These are phyloP conservation scores for Lycium ferocissimum DNA, from an alignment of 257 asterid genomes.

Conservation along the genomic window DNA sequence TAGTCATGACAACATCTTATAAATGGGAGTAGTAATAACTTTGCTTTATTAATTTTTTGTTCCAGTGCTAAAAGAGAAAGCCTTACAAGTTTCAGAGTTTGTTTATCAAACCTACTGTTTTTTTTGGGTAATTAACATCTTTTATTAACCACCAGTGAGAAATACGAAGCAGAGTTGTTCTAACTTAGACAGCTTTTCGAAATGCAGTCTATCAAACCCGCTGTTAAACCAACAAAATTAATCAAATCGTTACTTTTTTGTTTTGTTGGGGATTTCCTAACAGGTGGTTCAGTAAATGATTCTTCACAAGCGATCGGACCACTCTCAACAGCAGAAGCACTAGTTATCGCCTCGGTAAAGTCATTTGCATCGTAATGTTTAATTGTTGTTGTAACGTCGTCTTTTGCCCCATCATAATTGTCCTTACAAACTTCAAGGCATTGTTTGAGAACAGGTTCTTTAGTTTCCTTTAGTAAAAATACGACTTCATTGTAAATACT, in stretches of 20 bases:
- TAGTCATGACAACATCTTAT: too few relatives aligned
- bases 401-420: background rate
- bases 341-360: too few relatives aligned
- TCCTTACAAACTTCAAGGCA: background rate
- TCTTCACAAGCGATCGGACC: background rate
- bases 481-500: background rate
- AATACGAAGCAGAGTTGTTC: too few relatives aligned
- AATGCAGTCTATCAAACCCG: background rate
- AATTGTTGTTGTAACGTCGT: background rate
- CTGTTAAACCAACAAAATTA: background rate
- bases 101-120: background rate
- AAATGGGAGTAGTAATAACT: too few relatives aligned
- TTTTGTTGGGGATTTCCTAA: background rate
- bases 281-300: background rate
- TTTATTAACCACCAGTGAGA: too few relatives aligned
- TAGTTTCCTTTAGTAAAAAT: background rate
- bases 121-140: too few relatives aligned
- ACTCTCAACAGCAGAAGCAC: too few relatives aligned
- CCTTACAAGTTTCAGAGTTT: background rate
- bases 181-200: background rate
- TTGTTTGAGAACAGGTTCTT: background rate
- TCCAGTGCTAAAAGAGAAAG: too few relatives aligned
- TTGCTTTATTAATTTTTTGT: too few relatives aligned
- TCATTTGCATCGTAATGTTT: background rate
- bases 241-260: background rate